These are phyloP conservation scores for Fonsecaea multimorphosa DNA, from an alignment of 2,329 filamentous ascomycete genomes.

Conservation along the genomic window DNA sequence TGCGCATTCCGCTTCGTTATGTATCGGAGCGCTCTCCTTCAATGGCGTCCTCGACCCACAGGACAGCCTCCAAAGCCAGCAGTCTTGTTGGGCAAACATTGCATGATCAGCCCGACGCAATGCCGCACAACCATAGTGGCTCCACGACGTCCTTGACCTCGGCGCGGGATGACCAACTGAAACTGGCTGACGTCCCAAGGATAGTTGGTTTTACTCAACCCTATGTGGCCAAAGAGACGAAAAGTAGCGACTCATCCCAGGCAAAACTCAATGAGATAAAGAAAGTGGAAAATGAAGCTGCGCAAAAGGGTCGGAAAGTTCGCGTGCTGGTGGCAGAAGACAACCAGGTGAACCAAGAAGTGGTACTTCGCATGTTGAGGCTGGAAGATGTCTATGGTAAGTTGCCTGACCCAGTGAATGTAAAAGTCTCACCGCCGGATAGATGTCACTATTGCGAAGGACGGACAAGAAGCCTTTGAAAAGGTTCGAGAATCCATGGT, in stretches of 20 bases:
- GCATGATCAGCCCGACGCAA: slow-evolving; percentile 25
- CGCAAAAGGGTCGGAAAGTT: slow-evolving; percentile 64
- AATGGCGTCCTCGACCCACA: slow-evolving; percentile 38
- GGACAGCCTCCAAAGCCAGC: slow-evolving; percentile 34
- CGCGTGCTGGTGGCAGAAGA: slow-evolving; percentile 86
- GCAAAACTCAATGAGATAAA: slow-evolving; percentile 71
- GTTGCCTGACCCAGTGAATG: slow-evolving; percentile 50
- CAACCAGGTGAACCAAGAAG: slow-evolving; percentile 69
- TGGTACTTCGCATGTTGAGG: slow-evolving; percentile 66
- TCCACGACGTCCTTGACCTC: slow-evolving; percentile 29
- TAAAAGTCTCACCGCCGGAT: slow-evolving; percentile 64
- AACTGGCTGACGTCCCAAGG: slow-evolving; percentile 37
- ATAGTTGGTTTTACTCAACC: slow-evolving; percentile 41
- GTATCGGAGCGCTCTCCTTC: slow-evolving; percentile 67
- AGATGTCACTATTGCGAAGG: slow-evolving; percentile 87
- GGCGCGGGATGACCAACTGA: slow-evolving; percentile 24
- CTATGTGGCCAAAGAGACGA: slow-evolving; percentile 45
- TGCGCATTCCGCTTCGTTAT: slow-evolving; percentile 81
- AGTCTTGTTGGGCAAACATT: slow-evolving; percentile 35
- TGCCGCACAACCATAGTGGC: slow-evolving; percentile 18
- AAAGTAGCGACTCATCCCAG: slow-evolving; percentile 54
- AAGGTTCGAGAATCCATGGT: slow-evolving; percentile 83
- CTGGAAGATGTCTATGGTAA: slow-evolving; percentile 55
- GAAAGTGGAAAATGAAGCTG: slow-evolving; percentile 67
- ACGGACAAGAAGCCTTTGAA: slow-evolving; percentile 86